Percentiles rank a stretch among this genome's conserved stretches.
phyloP scores from a whole-genome alignment of 345 rosid species.

The Acer negundo region DNA sequence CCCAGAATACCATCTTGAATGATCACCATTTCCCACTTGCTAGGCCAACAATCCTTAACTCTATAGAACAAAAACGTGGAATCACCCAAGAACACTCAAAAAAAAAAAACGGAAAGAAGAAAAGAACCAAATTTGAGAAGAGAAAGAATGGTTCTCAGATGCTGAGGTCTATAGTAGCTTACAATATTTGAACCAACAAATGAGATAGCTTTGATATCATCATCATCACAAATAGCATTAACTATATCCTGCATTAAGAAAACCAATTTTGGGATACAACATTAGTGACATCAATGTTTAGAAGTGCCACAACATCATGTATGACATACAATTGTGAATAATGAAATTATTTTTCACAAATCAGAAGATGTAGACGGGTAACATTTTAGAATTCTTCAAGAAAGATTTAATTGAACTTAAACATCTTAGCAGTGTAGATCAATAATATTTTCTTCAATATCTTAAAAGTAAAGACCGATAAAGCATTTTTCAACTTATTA shows the following conservation, averaged over 20 bases:
- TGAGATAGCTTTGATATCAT: constrained; percentile 77
- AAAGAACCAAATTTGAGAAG: background rate
- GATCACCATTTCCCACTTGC: background rate
- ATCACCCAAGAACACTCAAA: background rate
- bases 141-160: background rate
- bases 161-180: constrained; percentile 35
- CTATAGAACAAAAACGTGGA: background rate
- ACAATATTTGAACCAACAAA: constrained; percentile 95
- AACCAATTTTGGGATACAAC: constrained; percentile 1
- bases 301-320: background rate
- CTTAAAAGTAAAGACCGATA: background rate
- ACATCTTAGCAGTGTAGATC: background rate
- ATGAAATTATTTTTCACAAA: background rate
- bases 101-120: background rate
- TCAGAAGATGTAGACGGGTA: background rate
- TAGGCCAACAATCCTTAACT: background rate
- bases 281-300: background rate
- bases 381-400: background rate
- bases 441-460: background rate
- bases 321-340: background rate
- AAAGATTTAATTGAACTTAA: background rate
- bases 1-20: background rate
- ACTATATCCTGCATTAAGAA: constrained; percentile 68
- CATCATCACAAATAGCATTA: constrained; percentile 93
- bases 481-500: background rate